phyloP scores from a whole-genome alignment of 2,329 filamentous ascomycete genomes.

The Incumbomyces delicatus region DNA sequence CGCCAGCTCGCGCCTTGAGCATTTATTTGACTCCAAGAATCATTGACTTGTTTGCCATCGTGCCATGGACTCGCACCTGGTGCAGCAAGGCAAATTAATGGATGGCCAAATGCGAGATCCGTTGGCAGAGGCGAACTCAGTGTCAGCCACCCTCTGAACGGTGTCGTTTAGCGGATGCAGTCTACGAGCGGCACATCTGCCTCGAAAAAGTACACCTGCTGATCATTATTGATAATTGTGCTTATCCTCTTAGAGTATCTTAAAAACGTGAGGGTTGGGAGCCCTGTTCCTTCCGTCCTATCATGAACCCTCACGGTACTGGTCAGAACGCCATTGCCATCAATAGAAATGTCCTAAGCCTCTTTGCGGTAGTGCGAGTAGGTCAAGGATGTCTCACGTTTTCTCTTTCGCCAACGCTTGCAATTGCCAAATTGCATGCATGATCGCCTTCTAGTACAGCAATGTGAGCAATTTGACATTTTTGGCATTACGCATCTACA shows the following conservation, averaged over 20 bases:
- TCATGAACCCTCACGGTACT: no score
- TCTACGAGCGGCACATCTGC: neutral
- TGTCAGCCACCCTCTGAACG: neutral
- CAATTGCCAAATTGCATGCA: neutral
- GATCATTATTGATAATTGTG: no score
- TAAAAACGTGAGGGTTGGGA: no score
- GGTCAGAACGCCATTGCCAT: neutral
- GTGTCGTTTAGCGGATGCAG: neutral
- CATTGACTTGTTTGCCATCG: neutral
- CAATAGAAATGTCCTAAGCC: constrained; percentile 4
- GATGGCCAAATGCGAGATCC: neutral
- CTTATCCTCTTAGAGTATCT: no score
- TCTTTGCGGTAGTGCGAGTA: neutral
- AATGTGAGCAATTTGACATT: no score
- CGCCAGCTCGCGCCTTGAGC: neutral
- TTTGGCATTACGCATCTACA: no score
- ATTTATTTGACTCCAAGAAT: neutral
- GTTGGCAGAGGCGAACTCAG: neutral
- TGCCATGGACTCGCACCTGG: neutral
- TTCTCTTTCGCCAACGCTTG: constrained; percentile 1
- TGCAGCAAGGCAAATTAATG: neutral
- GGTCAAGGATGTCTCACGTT: neutral
- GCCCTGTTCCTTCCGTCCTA: no score
- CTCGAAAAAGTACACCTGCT: constrained; percentile 1
- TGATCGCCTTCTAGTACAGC: no score